phyloP scores from a whole-genome alignment of 192 early-diverging fungal genomes.

The Coemansia asiatica region DNA sequence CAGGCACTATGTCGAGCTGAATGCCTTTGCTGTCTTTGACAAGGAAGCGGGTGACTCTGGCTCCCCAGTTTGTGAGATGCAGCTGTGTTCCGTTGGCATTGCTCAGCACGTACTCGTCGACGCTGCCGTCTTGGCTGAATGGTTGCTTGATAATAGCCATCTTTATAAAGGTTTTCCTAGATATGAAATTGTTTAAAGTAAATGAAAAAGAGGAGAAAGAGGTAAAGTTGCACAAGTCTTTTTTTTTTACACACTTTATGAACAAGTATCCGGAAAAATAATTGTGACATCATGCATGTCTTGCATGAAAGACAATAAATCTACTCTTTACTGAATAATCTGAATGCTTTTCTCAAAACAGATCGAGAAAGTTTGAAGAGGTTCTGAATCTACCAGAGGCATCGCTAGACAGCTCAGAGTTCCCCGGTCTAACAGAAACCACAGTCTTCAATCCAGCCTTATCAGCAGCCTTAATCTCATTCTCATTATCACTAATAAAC shows the following conservation, averaged over 20 bases:
- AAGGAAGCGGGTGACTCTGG: slow-evolving; percentile 66
- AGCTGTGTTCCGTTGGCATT: slow-evolving; percentile 32
- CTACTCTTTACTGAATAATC: no score
- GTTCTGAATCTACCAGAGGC: slow-evolving; percentile 1
- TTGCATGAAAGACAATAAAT: no score
- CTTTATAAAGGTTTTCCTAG: not conserved
- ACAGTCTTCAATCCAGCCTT: slow-evolving; percentile 67
- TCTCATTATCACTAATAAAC: slow-evolving; percentile 91
- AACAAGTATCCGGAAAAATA: no score
- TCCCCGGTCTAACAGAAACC: slow-evolving; percentile 76
- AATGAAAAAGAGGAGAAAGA: not conserved
- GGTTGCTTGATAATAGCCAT: slow-evolving; percentile 43
- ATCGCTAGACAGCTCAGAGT: slow-evolving; percentile 34
- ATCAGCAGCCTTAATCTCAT: slow-evolving; percentile 79
- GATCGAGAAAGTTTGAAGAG: slow-evolving; percentile 23
- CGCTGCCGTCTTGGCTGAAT: slow-evolving; percentile 33
- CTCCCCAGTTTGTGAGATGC: slow-evolving; percentile 64
- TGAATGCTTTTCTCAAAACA: slow-evolving; percentile 4
- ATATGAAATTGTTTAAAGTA: not conserved
- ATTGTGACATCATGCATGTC: not conserved
- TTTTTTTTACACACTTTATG: no score
- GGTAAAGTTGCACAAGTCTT: not conserved
- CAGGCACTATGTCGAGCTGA: slow-evolving; percentile 69
- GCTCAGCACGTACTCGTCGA: slow-evolving; percentile 33
- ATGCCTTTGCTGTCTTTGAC: slow-evolving; percentile 57